Conservation (phyloP, 1,284 basidiomycete species). For the Testicularia cyperi region DNA sequence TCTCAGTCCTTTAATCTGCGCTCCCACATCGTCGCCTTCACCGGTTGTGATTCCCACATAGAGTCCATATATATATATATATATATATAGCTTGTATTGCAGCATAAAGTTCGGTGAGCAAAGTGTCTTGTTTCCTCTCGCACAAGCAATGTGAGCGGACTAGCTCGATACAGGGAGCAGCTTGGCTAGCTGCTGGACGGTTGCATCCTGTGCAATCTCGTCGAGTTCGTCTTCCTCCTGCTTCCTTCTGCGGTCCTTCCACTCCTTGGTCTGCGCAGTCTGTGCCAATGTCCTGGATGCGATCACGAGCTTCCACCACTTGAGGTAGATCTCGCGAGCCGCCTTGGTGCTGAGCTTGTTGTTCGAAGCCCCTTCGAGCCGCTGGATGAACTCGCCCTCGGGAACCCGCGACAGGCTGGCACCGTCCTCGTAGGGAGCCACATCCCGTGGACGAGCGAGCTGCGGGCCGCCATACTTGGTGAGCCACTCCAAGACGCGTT, state of each 20-base stretch:
- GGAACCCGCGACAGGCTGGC: slow-evolving; percentile 4
- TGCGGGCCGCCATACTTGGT: slow-evolving; percentile 3
- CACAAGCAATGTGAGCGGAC: too few species aligned
- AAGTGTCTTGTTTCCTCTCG: too few species aligned
- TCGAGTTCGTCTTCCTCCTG: slow-evolving; percentile 4
- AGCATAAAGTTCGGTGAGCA: too few species aligned
- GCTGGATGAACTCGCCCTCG: slow-evolving; percentile 5
- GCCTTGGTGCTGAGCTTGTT: neutral
- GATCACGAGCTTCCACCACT: slow-evolving; percentile 30
- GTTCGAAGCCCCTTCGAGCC: neutral
- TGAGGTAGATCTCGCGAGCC: slow-evolving; percentile 15
- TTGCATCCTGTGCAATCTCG: slow-evolving; percentile 3
- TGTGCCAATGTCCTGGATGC: slow-evolving; percentile 10
- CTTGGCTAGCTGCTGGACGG: slow-evolving; percentile 6
- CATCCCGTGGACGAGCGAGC: too few species aligned
- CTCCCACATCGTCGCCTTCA: too few species aligned
- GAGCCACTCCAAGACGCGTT: slow-evolving; percentile 3
- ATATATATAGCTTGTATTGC: too few species aligned
- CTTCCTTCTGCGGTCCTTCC: slow-evolving; percentile 10
- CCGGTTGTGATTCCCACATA: too few species aligned
- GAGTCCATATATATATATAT: too few species aligned
- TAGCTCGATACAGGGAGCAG: slow-evolving; percentile 5
- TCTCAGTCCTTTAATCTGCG: too few species aligned
- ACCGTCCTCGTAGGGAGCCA: slow-evolving; percentile 7
- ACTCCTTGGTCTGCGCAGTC: slow-evolving; percentile 16